Base-by-base conservation (phyloP, 257 asterid genomes). In the Oldenlandia corymbosa region DNA sequence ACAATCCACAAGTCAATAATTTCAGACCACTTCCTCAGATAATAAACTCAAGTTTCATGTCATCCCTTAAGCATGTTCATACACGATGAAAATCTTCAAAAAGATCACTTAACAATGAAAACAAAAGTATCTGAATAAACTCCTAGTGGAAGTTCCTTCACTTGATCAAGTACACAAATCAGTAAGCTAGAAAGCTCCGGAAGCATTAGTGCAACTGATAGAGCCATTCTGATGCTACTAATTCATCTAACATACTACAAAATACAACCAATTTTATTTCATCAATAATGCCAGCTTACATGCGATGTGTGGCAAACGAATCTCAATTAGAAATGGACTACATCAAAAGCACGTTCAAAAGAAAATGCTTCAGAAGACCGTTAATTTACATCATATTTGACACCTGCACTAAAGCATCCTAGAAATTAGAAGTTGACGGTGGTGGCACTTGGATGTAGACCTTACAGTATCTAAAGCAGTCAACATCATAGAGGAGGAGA, bases 401-500 rank as follows among this genome's bases (percentile, higher is more conserved):
- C 66, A 27, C 20, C 63, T 71, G 62, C 46, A 34, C 58, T 39
- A 48, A 13, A 27, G 68, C 54, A 58, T 58, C 51, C 57, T 31
- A 52, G 32, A 45, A 43, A 67, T 31, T 58, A 71, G 63, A 46
- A 21, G 60, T 21, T 41, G 53, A 59, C 24, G 56, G 45, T 39
- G 67, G 51, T 58, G 69, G 63, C 31, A 60, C 67, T 53, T 42
- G 51, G 69, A 51, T 7, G 5, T 65, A 69, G 70, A 68, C 45
- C 32, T 76, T 71, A 70, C 73, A 58, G 68, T 51, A 66, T 69
- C 76, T 28, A 68, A 28, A 68, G 57, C 68, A 56, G 59, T 73
- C 74, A 65, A 32, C 73, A 68, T 39, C 64, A 76, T 65, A 81
- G 55, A 63, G 42, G 66, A 48, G 68, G 66, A 64, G 68, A 62